Conservation (phyloP, 768 basidiomycete species). For the Trametes sanguinea region DNA sequence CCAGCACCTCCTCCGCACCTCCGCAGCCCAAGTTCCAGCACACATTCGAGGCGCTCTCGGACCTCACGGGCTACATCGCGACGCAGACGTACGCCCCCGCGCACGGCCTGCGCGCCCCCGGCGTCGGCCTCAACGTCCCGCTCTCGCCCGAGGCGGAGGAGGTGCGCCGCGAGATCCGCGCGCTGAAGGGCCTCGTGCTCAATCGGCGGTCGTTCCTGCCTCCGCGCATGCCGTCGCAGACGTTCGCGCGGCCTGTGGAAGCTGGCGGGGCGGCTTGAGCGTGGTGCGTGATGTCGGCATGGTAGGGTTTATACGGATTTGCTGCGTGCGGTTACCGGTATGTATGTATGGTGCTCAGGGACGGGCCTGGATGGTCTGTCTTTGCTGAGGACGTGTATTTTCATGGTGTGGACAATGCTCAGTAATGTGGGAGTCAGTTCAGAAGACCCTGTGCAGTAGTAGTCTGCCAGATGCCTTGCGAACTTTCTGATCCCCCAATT, state of each 20-base stretch:
- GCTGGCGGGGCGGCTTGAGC: not conserved
- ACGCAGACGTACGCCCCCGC: conserved; percentile 61
- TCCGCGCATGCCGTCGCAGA: conserved; percentile 16
- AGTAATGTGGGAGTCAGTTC: too few relatives aligned
- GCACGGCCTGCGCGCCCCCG: conserved; percentile 24
- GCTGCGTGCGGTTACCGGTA: too few relatives aligned
- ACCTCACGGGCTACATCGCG: conserved; percentile 79
- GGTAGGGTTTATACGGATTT: too few relatives aligned
- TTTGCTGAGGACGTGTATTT: too few relatives aligned
- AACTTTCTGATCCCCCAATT: too few relatives aligned
- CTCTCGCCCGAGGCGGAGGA: conserved; percentile 58
- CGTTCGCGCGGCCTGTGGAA: not conserved
- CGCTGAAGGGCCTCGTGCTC: conserved; percentile 76
- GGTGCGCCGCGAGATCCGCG: conserved; percentile 69
- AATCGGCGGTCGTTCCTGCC: conserved; percentile 51
- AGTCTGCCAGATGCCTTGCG: too few relatives aligned
- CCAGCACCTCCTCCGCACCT: conserved; percentile 11
- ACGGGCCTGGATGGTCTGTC: too few relatives aligned
- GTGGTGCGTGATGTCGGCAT: not conserved
- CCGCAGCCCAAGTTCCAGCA: conserved; percentile 47
- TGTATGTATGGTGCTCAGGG: too few relatives aligned
- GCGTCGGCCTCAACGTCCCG: conserved; percentile 22
- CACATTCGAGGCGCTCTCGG: conserved; percentile 64
- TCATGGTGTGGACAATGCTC: too few relatives aligned
- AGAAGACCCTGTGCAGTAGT: too few relatives aligned